These are phyloP conservation scores for Alternaria brassicae DNA, from an alignment of 2,329 filamentous ascomycete genomes.

Conservation along the genomic window DNA sequence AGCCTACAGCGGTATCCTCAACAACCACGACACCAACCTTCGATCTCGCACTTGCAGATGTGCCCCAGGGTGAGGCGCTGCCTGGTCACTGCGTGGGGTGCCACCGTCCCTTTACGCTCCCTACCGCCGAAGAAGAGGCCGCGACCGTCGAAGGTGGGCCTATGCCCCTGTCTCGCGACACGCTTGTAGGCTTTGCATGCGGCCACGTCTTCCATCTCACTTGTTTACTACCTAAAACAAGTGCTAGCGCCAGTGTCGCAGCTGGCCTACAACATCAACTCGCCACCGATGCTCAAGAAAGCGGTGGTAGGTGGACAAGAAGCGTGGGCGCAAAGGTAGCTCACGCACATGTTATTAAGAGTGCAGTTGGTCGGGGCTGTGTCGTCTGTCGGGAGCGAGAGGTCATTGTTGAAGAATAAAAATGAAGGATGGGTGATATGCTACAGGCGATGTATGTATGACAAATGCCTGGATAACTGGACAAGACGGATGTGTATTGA, in stretches of 20 bases:
- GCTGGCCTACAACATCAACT: constrained; percentile 55
- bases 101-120: constrained; percentile 40
- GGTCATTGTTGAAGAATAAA: constrained; percentile 26
- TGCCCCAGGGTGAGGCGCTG: constrained; percentile 34
- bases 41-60: constrained; percentile 32
- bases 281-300: constrained; percentile 52
- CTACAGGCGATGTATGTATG: constrained; percentile 1
- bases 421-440: neutral
- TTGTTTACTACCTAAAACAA: constrained; percentile 65
- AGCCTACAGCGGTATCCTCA: constrained; percentile 29
- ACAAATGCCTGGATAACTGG: neutral
- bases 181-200: constrained; percentile 80
- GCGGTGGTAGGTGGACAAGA: constrained; percentile 58
- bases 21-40: constrained; percentile 26
- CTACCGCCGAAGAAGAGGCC: constrained; percentile 40
- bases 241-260: constrained; percentile 52
- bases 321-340: constrained; percentile 67
- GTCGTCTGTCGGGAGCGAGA: constrained; percentile 47
- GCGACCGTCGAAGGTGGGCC: constrained; percentile 30
- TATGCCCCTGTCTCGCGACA: constrained; percentile 58
- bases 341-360: constrained; percentile 79
- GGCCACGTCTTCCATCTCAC: constrained; percentile 81
- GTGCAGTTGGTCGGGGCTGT: constrained; percentile 69
- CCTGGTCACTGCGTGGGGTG: constrained; percentile 48
- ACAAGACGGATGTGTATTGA: neutral